phyloP scores from a whole-genome alignment of 1,284 basidiomycete genomes.

The Microbotryomycetes sp. region DNA sequence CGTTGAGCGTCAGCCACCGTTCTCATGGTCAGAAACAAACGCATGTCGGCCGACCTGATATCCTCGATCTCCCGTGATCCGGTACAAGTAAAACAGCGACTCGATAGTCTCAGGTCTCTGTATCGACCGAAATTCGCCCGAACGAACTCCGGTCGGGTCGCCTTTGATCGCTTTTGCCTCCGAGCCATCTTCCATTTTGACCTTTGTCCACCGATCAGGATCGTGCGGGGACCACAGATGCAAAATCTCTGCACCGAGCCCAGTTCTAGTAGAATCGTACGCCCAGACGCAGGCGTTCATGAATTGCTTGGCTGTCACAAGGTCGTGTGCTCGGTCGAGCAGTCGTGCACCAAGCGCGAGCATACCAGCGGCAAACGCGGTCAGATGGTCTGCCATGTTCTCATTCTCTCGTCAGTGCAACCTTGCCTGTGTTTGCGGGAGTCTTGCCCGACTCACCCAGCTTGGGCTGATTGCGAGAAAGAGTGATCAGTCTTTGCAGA shows the following conservation, averaged over 20 bases:
- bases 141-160: not conserved
- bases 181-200: constrained; percentile 21
- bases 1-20: not conserved
- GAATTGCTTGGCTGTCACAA: constrained; percentile 39
- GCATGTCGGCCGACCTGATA: constrained; percentile 43
- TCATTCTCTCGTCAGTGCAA: too few relatives aligned
- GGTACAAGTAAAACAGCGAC: constrained; percentile 49
- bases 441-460: too few relatives aligned
- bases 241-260: constrained; percentile 44
- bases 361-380: constrained; percentile 52
- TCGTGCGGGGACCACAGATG: constrained; percentile 37
- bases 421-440: too few relatives aligned
- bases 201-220: constrained; percentile 13
- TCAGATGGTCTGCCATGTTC: constrained; percentile 44
- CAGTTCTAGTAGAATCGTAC: constrained; percentile 42
- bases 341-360: constrained; percentile 48
- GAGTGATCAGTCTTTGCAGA: too few relatives aligned
- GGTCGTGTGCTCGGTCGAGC: constrained; percentile 43
- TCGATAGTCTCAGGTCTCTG: constrained; percentile 52
- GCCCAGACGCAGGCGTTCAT: constrained; percentile 50
- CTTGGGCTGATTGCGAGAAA: too few relatives aligned
- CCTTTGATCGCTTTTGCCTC: not conserved
- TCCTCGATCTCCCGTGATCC: constrained; percentile 49
- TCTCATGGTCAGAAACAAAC: not conserved
- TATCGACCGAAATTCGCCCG: constrained; percentile 1